A percentile compares a stretch with the other conserved stretches of the same genome.
Evolutionary conservation across 1,284 basidiomycete genomes (phyloP).

Genomic region (Stygiomarasmius scandens): DNA sequence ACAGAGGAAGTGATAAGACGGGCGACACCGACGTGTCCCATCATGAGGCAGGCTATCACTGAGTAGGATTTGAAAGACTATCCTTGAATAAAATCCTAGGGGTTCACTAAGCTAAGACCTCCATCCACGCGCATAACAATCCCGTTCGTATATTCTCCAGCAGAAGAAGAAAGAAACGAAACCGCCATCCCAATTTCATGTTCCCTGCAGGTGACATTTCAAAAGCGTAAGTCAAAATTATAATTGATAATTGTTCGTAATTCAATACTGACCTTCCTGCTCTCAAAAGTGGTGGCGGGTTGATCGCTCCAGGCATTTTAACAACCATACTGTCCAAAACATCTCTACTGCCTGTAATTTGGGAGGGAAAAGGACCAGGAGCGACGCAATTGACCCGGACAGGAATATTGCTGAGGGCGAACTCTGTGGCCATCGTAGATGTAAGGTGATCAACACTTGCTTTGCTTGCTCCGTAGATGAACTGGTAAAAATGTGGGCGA

Average conservation of each 20-base stretch:
- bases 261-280: constrained; percentile 17
- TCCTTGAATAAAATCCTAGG: too few species aligned
- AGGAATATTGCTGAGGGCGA: constrained; percentile 30
- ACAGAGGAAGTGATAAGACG: too few species aligned
- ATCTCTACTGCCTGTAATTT: constrained; percentile 27
- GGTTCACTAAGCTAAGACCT: constrained; percentile 30
- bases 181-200: constrained; percentile 30
- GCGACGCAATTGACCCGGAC: constrained; percentile 34
- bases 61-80: too few species aligned
- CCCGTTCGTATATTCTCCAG: constrained; percentile 31
- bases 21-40: too few species aligned
- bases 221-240: too few species aligned
- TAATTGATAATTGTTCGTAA: too few species aligned
- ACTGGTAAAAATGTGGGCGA: constrained; percentile 20
- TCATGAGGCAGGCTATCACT: too few species aligned
- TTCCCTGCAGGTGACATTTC: constrained; percentile 18
- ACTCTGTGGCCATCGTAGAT: constrained; percentile 32
- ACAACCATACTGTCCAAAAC: constrained; percentile 13
- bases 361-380: constrained; percentile 31
- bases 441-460: constrained; percentile 34
- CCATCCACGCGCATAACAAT: constrained; percentile 32
- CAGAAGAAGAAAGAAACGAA: constrained; percentile 29
- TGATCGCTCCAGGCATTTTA: constrained; percentile 15
- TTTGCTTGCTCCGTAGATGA: constrained; percentile 35
- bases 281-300: constrained; percentile 21